Evolutionary conservation across 306 rosid genomes (phyloP).

Genomic region (Cercis canadensis): DNA sequence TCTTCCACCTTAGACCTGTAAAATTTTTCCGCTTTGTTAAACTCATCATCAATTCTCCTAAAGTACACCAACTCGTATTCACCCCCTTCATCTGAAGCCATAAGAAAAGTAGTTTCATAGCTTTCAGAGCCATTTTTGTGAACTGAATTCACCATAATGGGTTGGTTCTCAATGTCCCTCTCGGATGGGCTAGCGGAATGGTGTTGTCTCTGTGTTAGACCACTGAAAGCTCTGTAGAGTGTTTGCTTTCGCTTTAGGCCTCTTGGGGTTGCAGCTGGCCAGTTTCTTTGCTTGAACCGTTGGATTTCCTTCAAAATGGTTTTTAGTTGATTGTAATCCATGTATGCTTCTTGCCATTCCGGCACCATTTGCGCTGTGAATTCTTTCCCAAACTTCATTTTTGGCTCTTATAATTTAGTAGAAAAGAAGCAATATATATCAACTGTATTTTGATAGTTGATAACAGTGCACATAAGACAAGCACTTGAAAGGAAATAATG

Average conservation of each 20-base stretch:
- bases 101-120: constrained; percentile 57
- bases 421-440: not conserved
- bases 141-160: constrained; percentile 56
- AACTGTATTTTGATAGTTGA: not conserved
- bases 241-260: constrained; percentile 54
- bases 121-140: constrained; percentile 34
- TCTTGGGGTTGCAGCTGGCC: constrained; percentile 31
- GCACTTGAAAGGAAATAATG: not conserved
- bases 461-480: not conserved
- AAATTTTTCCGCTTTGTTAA: constrained; percentile 68
- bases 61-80: constrained; percentile 65
- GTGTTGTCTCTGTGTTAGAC: constrained; percentile 50
- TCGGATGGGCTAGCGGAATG: constrained; percentile 27
- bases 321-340: constrained; percentile 58
- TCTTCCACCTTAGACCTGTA: constrained; percentile 58
- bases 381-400: constrained; percentile 81
- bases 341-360: constrained; percentile 83
- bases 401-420: too few species aligned
- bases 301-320: constrained; percentile 58
- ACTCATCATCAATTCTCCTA: constrained; percentile 58
- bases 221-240: constrained; percentile 76
- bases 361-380: constrained; percentile 70
- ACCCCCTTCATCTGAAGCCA: constrained; percentile 66
- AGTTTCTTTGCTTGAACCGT: constrained; percentile 26
- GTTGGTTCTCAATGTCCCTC: constrained; percentile 60